Evolutionary conservation across 1,284 basidiomycete genomes (phyloP).

Genomic region (Porogramme epimiltina): DNA sequence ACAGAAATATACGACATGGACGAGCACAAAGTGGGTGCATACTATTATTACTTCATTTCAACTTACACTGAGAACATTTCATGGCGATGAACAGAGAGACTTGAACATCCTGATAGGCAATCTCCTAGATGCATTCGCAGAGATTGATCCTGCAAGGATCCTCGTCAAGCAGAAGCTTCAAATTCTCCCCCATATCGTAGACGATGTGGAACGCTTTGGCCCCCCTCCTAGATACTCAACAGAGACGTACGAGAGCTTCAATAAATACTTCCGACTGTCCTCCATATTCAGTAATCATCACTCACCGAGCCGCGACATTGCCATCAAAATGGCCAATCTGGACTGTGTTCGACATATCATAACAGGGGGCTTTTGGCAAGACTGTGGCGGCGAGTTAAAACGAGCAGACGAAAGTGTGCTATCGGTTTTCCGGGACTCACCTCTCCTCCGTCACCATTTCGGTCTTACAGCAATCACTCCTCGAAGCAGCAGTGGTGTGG

Average conservation of each 20-base stretch:
- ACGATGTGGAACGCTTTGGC: conserved; percentile 16
- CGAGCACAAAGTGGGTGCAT: conserved; percentile 24
- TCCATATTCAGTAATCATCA: conserved; percentile 25
- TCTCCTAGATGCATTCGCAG: conserved; percentile 10
- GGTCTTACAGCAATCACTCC: not conserved
- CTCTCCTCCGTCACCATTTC: conserved; percentile 3
- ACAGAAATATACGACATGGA: conserved; percentile 26
- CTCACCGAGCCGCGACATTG: conserved; percentile 23
- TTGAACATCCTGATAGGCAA: conserved; percentile 20
- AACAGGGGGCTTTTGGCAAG: conserved; percentile 19
- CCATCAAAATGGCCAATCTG: conserved; percentile 14
- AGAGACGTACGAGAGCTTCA: conserved; percentile 25
- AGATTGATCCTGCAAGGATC: conserved; percentile 12
- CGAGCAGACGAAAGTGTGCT: conserved; percentile 3
- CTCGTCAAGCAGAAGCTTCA: conserved; percentile 22
- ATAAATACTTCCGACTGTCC: conserved; percentile 20
- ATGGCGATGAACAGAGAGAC: conserved; percentile 2
- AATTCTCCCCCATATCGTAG: conserved; percentile 17
- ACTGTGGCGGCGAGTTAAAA: conserved; percentile 5
- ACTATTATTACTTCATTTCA: not conserved
- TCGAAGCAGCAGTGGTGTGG: not conserved
- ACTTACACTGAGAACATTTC: not conserved
- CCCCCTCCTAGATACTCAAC: conserved; percentile 24
- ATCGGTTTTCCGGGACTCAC: not conserved
- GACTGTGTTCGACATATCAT: conserved; percentile 15